These are phyloP conservation scores for Phytophthora tubulina DNA, from an alignment of 352 stramenopile genomes.

Conservation along the genomic window DNA sequence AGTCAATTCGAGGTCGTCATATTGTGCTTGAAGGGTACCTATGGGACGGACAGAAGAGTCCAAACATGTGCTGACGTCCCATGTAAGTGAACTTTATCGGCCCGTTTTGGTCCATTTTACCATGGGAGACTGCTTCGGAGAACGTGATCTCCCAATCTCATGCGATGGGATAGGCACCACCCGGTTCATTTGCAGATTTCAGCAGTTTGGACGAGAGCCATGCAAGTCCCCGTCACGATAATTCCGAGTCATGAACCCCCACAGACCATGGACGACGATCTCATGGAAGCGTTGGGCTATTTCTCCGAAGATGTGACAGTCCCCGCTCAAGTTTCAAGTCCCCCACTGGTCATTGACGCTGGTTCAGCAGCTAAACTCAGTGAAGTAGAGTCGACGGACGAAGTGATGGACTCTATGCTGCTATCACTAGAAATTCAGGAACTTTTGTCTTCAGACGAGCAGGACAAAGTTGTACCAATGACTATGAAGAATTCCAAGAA, in stretches of 20 bases:
- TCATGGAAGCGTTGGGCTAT: slow-evolving; percentile 37
- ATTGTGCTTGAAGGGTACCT: not conserved
- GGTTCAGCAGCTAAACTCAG: not conserved
- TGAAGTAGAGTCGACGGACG: slow-evolving; percentile 5
- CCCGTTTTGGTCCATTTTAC: slow-evolving; percentile 3
- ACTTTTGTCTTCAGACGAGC: slow-evolving; percentile 12
- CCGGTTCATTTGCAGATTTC: slow-evolving; percentile 27
- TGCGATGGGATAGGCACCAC: slow-evolving; percentile 14
- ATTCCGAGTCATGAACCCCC: not conserved
- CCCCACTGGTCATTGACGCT: not conserved
- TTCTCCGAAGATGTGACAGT: slow-evolving; percentile 28
- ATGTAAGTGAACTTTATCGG: slow-evolving; percentile 14
- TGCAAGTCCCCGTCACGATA: slow-evolving; percentile 8
- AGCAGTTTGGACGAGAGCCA: slow-evolving; percentile 4
- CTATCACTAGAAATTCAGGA: slow-evolving; percentile 36
- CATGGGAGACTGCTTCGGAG: slow-evolving; percentile 7
- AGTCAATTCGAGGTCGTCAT: slow-evolving; percentile 2
- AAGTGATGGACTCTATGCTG: slow-evolving; percentile 28
- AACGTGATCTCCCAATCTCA: slow-evolving; percentile 14
- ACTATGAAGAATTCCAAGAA: not conserved
- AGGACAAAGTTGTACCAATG: not conserved
- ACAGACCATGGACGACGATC: slow-evolving; percentile 23
- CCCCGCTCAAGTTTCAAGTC: slow-evolving; percentile 12
- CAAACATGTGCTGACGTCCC: slow-evolving; percentile 18
- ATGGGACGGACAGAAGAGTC: slow-evolving; percentile 3